Conservation (phyloP, 2,329 filamentous ascomycete species). For the Fusarium sp. region DNA sequence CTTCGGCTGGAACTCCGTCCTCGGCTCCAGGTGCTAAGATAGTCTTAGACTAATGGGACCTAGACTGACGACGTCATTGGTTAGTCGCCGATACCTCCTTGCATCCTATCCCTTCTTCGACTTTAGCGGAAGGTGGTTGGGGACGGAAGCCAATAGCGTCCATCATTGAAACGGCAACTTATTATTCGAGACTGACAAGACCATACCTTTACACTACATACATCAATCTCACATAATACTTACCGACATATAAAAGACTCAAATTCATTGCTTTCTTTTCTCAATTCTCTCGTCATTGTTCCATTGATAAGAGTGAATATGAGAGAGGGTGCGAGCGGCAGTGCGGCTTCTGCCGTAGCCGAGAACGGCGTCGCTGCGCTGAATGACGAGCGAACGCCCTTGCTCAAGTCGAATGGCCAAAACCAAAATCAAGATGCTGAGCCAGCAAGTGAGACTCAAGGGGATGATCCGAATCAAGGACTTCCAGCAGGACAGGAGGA, state of each 20-base stretch:
- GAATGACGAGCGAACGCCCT: constrained; percentile 44
- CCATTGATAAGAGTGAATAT: constrained; percentile 13
- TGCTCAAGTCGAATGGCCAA: constrained; percentile 41
- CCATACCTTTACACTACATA: not conserved
- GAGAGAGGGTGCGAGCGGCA: constrained; percentile 31
- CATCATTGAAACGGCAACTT: not conserved
- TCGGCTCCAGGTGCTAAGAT: constrained; percentile 8
- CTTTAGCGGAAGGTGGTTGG: constrained; percentile 4
- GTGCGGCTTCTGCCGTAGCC: constrained; percentile 30
- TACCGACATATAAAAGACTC: not conserved
- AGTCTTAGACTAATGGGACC: constrained; percentile 4
- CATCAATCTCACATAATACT: constrained; percentile 13
- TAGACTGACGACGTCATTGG: constrained; percentile 25
- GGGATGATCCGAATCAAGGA: constrained; percentile 8
- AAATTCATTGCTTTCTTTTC: not conserved
- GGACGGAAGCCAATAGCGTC: constrained; percentile 21
- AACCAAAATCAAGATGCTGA: constrained; percentile 13
- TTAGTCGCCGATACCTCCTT: not conserved
- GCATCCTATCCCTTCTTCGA: constrained; percentile 1
- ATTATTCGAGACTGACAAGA: constrained; percentile 1
- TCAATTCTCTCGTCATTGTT: not conserved
- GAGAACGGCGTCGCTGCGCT: constrained; percentile 21
- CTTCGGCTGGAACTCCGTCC: constrained; percentile 2
- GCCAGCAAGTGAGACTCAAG: constrained; percentile 20
- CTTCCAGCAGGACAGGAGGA: constrained; percentile 49